These are phyloP conservation scores for Dactylonectria estremocensis DNA, from an alignment of 2,329 filamentous ascomycete genomes.

Conservation along the genomic window DNA sequence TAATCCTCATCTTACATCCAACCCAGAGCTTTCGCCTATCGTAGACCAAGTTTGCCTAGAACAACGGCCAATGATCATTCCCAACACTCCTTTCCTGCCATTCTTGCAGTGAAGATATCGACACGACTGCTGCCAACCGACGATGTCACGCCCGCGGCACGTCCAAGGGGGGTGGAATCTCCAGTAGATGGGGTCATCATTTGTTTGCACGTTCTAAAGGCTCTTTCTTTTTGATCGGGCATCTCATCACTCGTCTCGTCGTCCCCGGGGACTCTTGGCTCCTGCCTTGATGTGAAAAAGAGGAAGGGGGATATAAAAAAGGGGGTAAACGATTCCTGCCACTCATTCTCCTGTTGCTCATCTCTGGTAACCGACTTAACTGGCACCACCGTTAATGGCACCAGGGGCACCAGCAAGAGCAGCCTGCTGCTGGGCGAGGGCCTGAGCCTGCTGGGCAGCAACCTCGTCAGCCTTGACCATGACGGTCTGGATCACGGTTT, in stretches of 20 bases:
- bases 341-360: constrained; percentile 37
- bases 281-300: constrained; percentile 46
- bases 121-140: constrained; percentile 32
- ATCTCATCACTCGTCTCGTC: constrained; percentile 45
- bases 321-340: constrained; percentile 45
- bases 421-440: constrained; percentile 50
- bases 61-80: constrained; percentile 12
- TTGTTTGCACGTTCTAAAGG: constrained; percentile 50
- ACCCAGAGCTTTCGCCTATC: constrained; percentile 21
- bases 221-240: constrained; percentile 49
- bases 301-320: constrained; percentile 48
- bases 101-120: constrained; percentile 10
- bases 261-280: constrained; percentile 49
- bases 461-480: constrained; percentile 74
- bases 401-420: constrained; percentile 37
- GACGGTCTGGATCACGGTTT: constrained; percentile 83
- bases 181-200: constrained; percentile 44
- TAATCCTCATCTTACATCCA: constrained; percentile 25
- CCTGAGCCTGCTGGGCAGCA: constrained; percentile 51
- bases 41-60: constrained; percentile 26
- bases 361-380: constrained; percentile 35
- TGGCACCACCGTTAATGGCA: constrained; percentile 46
- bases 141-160: constrained; percentile 45
- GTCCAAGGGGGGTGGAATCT: constrained; percentile 40
- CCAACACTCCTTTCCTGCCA: constrained; percentile 15